Evolutionary conservation across 352 stramenopile genomes (phyloP).

Genomic region (Phytopythium oedochilum): DNA sequence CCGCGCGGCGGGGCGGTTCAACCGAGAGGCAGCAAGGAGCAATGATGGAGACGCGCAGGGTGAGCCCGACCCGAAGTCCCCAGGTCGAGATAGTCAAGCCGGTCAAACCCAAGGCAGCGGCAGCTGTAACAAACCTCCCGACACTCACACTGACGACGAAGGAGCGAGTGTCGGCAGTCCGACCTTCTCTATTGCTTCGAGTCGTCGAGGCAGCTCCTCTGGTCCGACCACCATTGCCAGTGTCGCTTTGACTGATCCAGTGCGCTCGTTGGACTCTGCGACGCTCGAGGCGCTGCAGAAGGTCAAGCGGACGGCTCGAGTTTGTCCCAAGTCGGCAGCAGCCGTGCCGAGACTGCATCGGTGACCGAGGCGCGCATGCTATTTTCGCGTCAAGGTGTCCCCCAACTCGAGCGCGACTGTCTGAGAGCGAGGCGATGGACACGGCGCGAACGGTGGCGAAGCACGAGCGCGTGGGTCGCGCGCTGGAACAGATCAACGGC

Average conservation of each 20-base stretch:
- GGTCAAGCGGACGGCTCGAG: constrained; percentile 28
- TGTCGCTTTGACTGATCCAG: not conserved
- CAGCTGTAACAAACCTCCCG: not conserved
- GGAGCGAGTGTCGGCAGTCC: not conserved
- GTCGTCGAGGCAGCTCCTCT: not conserved
- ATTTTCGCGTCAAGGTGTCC: constrained; percentile 12
- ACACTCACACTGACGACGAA: not conserved
- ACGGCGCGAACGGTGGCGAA: constrained; percentile 23
- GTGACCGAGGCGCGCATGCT: constrained; percentile 5
- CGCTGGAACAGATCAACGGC: constrained; percentile 67
- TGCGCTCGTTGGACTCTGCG: constrained; percentile 24
- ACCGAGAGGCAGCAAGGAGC: not conserved
- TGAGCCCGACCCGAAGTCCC: not conserved
- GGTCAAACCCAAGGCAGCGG: not conserved
- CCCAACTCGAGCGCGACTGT: not conserved
- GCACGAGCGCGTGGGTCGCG: constrained; percentile 55
- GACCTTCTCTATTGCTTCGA: not conserved
- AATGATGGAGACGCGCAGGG: not conserved
- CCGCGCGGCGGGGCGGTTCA: not conserved
- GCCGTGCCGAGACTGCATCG: constrained; percentile 4
- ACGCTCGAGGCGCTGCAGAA: constrained; percentile 45
- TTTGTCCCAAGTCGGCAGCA: constrained; percentile 41
- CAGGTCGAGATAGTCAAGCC: not conserved
- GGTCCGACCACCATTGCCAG: not conserved
- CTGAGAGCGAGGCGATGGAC: not conserved